Evolutionary conservation across 352 stramenopile species (phyloP), one percentile per base, ranked within the genome.

Genomic region (Phytopythium ostracodes): DNA sequence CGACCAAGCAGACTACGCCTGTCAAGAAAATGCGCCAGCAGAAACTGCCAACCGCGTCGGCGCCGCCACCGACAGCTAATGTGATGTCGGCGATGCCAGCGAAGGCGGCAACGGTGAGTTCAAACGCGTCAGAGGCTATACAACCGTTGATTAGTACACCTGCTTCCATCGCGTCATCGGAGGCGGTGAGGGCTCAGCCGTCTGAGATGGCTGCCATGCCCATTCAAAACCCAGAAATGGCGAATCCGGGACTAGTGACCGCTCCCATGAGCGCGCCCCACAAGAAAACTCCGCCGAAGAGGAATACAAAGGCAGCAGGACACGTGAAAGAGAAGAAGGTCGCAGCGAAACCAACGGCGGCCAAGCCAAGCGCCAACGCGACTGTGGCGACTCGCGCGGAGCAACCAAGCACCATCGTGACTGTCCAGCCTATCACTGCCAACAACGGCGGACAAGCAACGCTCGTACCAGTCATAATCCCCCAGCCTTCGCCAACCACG

Each of bases 211-310:
- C 55, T 2, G 47, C 24, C 1, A 35, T 65, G 22, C 63, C 65
- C 24, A 64, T 49, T 15, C 72, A 79, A 24, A 79, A 76, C 29
- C 72, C 72, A 6, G 72, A 79, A 38, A 69, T 76, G 59, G 63
- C 76, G 54, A 9, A 27, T 52, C 47, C 43, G 24, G 50, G 35
- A 29, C 27, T 50, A 8, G 1, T 27, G 43, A 8, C 20, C n/a
- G 43, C 43, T 2, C 3, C 1, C 4, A 9, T n/a, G 1, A n/a
- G n/a, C 2, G 43, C 1, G 3, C 20, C 43, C 7, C 6, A 17
- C 43, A 50, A 29, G 43, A 27, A 24, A 7, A 43, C 20, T 4
- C n/a, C 18, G n/a, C 29, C 31, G 12, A 38, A 42, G n/a, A 56
- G n/a, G 29, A 9, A 15, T 2, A 29, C 9, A 6, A 38, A 35